These are phyloP conservation scores for Suhomyces kilbournensis DNA, from an alignment of 805 yeast genomes.

Conservation along the genomic window DNA sequence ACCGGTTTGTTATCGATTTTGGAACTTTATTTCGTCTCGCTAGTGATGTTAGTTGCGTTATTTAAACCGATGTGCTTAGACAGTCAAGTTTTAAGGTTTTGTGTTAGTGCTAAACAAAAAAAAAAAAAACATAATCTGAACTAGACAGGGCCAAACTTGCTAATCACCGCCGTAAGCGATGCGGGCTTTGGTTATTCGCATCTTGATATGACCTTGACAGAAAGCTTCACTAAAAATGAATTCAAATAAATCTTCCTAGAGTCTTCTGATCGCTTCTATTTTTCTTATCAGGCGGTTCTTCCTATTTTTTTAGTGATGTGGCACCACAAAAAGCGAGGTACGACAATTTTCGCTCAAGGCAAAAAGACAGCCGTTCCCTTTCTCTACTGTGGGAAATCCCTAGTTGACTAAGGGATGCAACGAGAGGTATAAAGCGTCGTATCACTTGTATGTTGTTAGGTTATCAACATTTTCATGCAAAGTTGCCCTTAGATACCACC, in stretches of 20 bases:
- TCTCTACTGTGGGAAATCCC: background rate
- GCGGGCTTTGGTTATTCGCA: background rate
- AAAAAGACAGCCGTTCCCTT: background rate
- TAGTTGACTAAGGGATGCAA: background rate
- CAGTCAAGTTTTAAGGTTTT: background rate
- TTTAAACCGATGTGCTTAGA: background rate
- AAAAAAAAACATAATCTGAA: background rate
- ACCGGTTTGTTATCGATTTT: background rate
- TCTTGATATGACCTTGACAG: background rate
- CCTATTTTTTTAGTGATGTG: background rate
- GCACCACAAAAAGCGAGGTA: background rate
- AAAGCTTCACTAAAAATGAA: background rate
- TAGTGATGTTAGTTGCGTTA: background rate
- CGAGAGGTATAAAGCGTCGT: no score
- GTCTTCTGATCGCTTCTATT: background rate
- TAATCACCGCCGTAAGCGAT: background rate
- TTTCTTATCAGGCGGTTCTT: background rate
- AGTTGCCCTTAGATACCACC: background rate
- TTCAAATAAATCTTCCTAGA: background rate
- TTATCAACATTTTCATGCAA: no score
- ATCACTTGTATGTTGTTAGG: no score
- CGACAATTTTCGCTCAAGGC: background rate
- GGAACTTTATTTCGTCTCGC: background rate
- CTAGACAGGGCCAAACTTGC: background rate
- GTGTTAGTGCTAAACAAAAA: background rate